Evolutionary conservation across 805 yeast genomes (phyloP), one percentile per base, ranked within the genome.

Genomic region (Saccharomycopsis fibuligera): DNA sequence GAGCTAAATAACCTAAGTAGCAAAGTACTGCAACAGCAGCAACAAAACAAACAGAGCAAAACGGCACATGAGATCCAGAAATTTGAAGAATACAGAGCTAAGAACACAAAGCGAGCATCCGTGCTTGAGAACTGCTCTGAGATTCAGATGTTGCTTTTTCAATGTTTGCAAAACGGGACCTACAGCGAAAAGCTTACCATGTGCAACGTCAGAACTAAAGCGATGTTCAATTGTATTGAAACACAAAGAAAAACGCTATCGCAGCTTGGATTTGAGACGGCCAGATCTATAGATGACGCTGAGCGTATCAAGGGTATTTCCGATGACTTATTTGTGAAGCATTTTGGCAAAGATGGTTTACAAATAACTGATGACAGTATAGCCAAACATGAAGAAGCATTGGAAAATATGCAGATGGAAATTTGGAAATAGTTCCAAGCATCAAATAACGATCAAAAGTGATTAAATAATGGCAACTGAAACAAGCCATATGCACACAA

Each of bases 71-170:
- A 48, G 21, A 29, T 23, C 21, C 27, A 24, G 21, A 49, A 49
- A 14, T 44, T 53, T 8, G 49, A 53, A 21, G 31, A 31, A 10
- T 53, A 49, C 29, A 46, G 41, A 31, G 35, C 17, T 4, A 19
- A 10, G 10, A 33, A 49, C n/a, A 41, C 37, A 19, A 38, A 22
- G 33, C 36, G 47, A 21, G 39, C 36, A 27, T 49, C 48, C 10
- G 42, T 50, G 17, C 42, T 53, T n/a, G 54, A 53, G 24, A 53
- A 53, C 36, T 53, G 56, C 39, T 44, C 56, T 3, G 56, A 53
- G 45, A 31, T 53, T 14, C 56, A 53, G 25, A 23, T 40, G 38
- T 24, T 44, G 16, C 21, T 53, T 10, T 24, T 53, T 16, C 38
- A 44, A 14, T 53, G 56, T 35, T 41, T 53, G 48, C 46, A 44